Evolutionary conservation across 2,329 filamentous ascomycete species (phyloP), one percentile per base, ranked within the genome.

Genomic region (Paraphaeosphaeria sporulosa): DNA sequence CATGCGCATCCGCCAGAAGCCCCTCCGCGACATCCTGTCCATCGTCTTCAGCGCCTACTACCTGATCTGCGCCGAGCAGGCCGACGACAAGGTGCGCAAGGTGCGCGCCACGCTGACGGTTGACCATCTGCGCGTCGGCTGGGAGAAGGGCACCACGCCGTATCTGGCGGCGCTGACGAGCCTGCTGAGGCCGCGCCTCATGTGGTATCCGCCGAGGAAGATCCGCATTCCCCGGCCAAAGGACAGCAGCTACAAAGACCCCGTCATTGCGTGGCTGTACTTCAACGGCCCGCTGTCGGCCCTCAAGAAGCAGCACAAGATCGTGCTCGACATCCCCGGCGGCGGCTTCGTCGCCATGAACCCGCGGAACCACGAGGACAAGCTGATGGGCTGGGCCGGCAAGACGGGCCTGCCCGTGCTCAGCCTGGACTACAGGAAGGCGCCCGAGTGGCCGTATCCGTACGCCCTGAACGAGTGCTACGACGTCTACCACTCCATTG

Each of bases 331-430:
- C 76, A 88, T 98, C 3, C 95, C 95, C 0, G 95, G 95, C 1
- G 95, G 95, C 34, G 95, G 95, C 0, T 99, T 96, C 66, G 94
- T 99, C 13, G 94, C 95, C 19, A 99, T 99, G 95, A 89, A 92
- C 60, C 95, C 95, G n/a, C 84, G 95, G 49, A 92, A 90, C 70
- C 93, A 96, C 70, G 95, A 99, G 73, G 95, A 99, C 77, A 96
- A 96, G 78, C 83, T 99, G 19, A 87, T 97, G 68, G 89, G 91
- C 1, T 99, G 95, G 95, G 93, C 95, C 0, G 91, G 90, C 17
- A 94, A 91, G 76, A 92, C 92, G 0, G 92, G 93, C 0, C 77
- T 97, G n/a, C 94, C 95, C 0, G 86, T 99, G 6, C 80, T 99
- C 58, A 97, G 94, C 69, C 79, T 99, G 60, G 93, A 99, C 73